Base-by-base conservation (phyloP, 2,329 filamentous ascomycete species). In the Coleophoma cylindrospora region DNA sequence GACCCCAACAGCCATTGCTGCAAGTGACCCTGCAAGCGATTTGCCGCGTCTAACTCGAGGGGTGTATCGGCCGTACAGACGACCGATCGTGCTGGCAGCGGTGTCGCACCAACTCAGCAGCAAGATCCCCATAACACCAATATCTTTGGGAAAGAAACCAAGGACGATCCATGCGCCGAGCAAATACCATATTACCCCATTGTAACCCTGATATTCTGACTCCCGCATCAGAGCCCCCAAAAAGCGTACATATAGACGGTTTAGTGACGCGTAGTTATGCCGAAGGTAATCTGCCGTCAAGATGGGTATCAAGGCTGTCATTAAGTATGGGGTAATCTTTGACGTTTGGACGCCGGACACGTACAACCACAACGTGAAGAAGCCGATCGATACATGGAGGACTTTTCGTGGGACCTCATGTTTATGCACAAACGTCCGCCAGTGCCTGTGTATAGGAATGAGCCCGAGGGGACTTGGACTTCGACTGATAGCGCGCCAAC, bases 21-120 rank as follows among this genome's bases (percentile, higher is more conserved):
- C 92, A 12, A 90, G 64, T 10, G 88, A 94, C 1, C 94, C 94
- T 15, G 94, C 94, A 27, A 97, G 74, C 53, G 90, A 95, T 79
- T 99, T 99, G 40, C 91, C 91, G 55, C 80, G 80, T 54, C 94
- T 83, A 49, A 99, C 80, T 47, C 87, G 81, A 36, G 89, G 89
- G 2, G 94, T 99, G 66, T 96, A 91, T 54, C 86, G 81, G 40
- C 94, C 94, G 71, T 89, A 97, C 13, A 92, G 74, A 49, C 94
- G 82, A 48, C 94, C 94, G 64, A 99, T 91, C 0, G 94, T 99
- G 65, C 87, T 94, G 46, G 94, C 94, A 34, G 94, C 94, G 1
- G 94, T 97, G 68, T 99, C 94, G 70, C 94, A 99, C 94, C 94
- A 99, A 64, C 89, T 95, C 21, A 99, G 81, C 38, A 99, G 79